phyloP scores from a whole-genome alignment of 2,329 filamentous ascomycete genomes.

The Madurella fahalii region DNA sequence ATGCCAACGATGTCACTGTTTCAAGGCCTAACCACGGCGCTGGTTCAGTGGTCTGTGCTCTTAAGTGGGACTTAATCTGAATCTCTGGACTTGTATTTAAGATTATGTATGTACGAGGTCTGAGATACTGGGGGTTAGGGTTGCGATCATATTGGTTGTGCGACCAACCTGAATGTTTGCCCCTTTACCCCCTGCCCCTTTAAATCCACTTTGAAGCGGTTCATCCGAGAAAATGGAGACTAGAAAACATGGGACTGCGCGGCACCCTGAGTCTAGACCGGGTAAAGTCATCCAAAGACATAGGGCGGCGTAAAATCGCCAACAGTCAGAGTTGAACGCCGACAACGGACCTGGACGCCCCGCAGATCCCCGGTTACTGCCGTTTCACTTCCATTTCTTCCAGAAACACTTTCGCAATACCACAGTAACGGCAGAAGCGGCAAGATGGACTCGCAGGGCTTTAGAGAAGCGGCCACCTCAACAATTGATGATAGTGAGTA shows the following conservation, averaged over 20 bases:
- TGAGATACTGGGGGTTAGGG: no score
- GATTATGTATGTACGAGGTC: no score
- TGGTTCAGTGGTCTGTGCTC: not conserved
- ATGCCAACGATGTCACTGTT: not conserved
- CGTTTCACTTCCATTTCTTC: not conserved
- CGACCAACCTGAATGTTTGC: no score
- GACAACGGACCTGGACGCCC: not conserved
- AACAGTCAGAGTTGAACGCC: not conserved
- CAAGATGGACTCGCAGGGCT: constrained; percentile 25
- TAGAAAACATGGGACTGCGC: no score
- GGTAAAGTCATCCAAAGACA: not conserved
- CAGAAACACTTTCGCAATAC: not conserved
- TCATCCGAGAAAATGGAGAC: no score
- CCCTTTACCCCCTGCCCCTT: no score
- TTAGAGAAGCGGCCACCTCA: constrained; percentile 25
- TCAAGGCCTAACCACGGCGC: not conserved
- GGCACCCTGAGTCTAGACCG: not conserved
- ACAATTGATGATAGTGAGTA: constrained; percentile 27
- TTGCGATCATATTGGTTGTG: no score
- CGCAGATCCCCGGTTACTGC: not conserved
- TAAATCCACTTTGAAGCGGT: no score
- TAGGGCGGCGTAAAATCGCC: no score
- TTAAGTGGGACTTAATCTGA: not conserved
- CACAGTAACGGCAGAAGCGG: not conserved
- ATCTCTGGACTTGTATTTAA: no score